Conservation (phyloP, 2,329 filamentous ascomycete genomes). For the Diaporthe sp. region DNA sequence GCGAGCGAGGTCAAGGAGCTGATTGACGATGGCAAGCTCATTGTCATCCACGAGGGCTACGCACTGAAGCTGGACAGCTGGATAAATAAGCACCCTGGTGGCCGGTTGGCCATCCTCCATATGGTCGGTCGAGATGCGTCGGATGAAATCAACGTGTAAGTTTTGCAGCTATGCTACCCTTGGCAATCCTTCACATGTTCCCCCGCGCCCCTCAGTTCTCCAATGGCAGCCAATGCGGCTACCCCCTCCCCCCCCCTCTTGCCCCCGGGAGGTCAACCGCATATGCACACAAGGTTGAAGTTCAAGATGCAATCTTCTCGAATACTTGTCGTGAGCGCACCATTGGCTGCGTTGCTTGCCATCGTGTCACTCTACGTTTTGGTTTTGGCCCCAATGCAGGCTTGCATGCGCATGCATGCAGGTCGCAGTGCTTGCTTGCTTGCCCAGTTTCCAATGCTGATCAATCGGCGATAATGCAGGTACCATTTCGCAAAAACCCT, state of each 20-base stretch:
- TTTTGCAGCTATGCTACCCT: constrained; percentile 33
- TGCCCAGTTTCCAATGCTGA: constrained; percentile 45
- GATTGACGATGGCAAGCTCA: constrained; percentile 68
- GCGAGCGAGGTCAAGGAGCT: constrained; percentile 62
- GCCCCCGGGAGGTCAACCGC: neutral
- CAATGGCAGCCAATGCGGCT: neutral
- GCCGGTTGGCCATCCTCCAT: constrained; percentile 70
- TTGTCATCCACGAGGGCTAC: constrained; percentile 69
- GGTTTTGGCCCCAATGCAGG: constrained; percentile 1
- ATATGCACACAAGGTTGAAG: neutral
- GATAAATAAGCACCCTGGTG: constrained; percentile 72
- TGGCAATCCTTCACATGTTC: constrained; percentile 19
- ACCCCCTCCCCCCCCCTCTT: neutral
- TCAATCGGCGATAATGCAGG: constrained; percentile 54
- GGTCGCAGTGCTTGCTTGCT: constrained; percentile 8
- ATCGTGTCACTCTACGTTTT: neutral
- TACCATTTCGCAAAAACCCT: constrained; percentile 70
- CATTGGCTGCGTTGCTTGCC: neutral
- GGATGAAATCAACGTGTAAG: constrained; percentile 71
- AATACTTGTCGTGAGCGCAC: neutral
- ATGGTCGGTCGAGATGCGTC: constrained; percentile 73
- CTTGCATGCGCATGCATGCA: constrained; percentile 4
- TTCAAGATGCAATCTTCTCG: neutral
- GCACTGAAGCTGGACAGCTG: constrained; percentile 70
- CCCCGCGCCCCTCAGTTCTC: constrained; percentile 12